Base-by-base conservation (phyloP, 2,329 filamentous ascomycete genomes). In the Alternaria sp. region DNA sequence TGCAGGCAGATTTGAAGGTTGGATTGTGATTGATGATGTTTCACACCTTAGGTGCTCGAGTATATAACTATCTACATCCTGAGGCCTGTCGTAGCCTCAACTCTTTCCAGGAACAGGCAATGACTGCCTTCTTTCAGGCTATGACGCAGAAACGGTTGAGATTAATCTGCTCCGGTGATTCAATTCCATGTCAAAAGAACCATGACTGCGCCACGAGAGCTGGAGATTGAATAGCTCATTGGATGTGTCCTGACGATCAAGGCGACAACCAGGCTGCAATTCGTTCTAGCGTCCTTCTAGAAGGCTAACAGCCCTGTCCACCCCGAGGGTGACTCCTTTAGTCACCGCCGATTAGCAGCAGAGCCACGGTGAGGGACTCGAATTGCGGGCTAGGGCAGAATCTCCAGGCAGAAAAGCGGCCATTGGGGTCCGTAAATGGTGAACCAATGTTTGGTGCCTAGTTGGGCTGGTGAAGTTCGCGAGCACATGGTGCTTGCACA, bases 361-460 rank as follows among this genome's bases (percentile, higher is more conserved):
- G 59, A 74, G 73, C 73, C 70, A 72, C 71, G 62, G 41, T 51
- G 51, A 24, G 60, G 53, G 54, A 64, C 62, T 61, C 59, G 51
- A 53, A 65, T 62, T 56, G 68, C 65, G 69, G 68, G 60, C 66
- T 49, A 69, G 64, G 66, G 63, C 68, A 65, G 28, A 20, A 65
- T 48, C 54, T 59, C 63, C 62, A 74, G 72, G 70, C 72, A 74
- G 70, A 71, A 68, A 63, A 59, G 61, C 61, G 59, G 57, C 20
- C 18, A 30, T 54, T 54, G 60, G 59, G 61, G 28, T 12, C 58
- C 59, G 54, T 51, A 56, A 65, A 52, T 66, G 66, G 69, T 63
- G 68, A 70, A 69, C 65, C 54, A 41, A 59, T 26, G 68, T 70
- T 76, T 64, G 74, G 48, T 77, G 74, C 74, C 74, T 76, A 63